phyloP scores from a whole-genome alignment of 139 green algal genomes.

The Yamagishiella unicocca region DNA sequence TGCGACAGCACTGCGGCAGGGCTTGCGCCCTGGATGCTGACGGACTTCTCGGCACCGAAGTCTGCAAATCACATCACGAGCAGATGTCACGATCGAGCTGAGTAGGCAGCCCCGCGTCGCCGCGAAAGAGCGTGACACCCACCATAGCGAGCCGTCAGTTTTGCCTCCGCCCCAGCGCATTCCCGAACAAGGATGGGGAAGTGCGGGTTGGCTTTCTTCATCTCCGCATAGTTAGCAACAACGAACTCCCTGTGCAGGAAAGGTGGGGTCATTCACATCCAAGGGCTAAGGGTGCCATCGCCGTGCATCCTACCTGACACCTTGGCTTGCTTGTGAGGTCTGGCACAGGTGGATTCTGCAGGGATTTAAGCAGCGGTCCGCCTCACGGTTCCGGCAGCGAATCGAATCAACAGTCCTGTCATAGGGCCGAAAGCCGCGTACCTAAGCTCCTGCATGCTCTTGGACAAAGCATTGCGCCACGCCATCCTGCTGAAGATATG shows the following conservation, averaged over 20 bases:
- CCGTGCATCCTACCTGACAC: conserved; percentile 69
- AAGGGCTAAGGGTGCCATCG: no score
- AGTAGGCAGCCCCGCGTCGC: no score
- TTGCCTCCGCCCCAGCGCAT: conserved; percentile 76
- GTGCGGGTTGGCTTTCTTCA: conserved; percentile 91
- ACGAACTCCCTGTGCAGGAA: conserved; percentile 84
- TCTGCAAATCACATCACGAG: conserved; percentile 62
- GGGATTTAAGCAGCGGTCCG: not conserved
- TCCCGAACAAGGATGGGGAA: conserved; percentile 92
- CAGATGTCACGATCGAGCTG: not conserved
- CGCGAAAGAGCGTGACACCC: conserved; percentile 40
- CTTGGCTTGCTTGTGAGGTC: conserved; percentile 75
- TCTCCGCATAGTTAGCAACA: conserved; percentile 82
- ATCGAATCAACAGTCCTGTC: not conserved
- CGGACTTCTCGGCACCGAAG: conserved; percentile 78
- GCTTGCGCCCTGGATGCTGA: conserved; percentile 74
- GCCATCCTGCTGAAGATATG: conserved; percentile 43
- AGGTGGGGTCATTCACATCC: not conserved
- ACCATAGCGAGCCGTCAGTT: conserved; percentile 88
- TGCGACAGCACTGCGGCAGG: conserved; percentile 62
- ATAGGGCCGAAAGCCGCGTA: conserved; percentile 28
- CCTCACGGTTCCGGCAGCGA: not conserved
- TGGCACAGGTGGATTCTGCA: conserved; percentile 88
- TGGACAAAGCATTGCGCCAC: conserved; percentile 75
- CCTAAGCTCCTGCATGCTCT: conserved; percentile 86